Conservation (phyloP, 169 alveolate species). For the Theileria luwenshuni region DNA sequence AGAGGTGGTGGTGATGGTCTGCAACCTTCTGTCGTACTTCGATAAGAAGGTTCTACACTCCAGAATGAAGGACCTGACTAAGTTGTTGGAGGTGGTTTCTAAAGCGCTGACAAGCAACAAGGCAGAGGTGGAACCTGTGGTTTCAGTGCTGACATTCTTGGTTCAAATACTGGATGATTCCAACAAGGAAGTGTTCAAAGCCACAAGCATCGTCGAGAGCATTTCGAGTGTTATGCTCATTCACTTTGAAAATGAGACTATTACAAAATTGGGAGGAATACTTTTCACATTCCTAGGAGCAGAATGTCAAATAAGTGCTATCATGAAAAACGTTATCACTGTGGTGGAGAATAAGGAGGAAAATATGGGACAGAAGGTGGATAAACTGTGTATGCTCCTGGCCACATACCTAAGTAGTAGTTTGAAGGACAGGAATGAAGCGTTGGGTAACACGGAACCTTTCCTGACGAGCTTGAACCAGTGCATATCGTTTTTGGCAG, state of each 20-base stretch:
- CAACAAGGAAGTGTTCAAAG: conserved; percentile 76
- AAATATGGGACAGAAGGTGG: conserved; percentile 82
- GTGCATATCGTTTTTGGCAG: conserved; percentile 74
- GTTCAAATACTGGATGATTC: conserved; percentile 69
- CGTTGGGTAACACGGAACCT: conserved; percentile 87
- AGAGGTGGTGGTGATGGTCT: conserved; percentile 64
- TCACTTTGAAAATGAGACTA: conserved; percentile 81
- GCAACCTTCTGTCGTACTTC: conserved; percentile 62
- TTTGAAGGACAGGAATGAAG: conserved; percentile 86
- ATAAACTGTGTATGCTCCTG: conserved; percentile 78
- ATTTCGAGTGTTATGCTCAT: conserved; percentile 85
- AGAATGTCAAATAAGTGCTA: conserved; percentile 86
- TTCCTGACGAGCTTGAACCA: conserved; percentile 80
- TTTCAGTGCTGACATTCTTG: conserved; percentile 69
- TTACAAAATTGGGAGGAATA: conserved; percentile 84
- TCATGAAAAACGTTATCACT: conserved; percentile 83
- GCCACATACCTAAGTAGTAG: conserved; percentile 87
- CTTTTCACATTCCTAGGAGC: conserved; percentile 88
- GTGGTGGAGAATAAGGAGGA: conserved; percentile 78
- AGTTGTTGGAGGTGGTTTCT: conserved; percentile 68
- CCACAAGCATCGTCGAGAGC: conserved; percentile 83
- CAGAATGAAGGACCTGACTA: conserved; percentile 64
- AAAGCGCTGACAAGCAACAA: conserved; percentile 76
- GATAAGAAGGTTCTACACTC: conserved; percentile 53
- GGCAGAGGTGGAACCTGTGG: conserved; percentile 74